Conservation (phyloP, 805 yeast genomes). For the Candida corydali region DNA sequence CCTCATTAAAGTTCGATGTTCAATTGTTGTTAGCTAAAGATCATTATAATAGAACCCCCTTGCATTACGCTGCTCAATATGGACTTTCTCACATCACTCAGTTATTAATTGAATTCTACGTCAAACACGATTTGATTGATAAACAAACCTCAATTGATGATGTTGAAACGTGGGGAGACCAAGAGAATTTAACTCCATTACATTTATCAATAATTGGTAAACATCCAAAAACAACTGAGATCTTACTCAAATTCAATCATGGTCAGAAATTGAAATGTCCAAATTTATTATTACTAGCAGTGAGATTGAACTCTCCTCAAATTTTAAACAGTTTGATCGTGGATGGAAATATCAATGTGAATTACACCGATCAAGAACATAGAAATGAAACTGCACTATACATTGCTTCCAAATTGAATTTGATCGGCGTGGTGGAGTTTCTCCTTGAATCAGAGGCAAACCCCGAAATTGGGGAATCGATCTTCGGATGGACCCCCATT, state of each 20-base stretch:
- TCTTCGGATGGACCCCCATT: slow-evolving; percentile 93
- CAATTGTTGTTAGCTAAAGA: slow-evolving; percentile 58
- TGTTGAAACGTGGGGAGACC: slow-evolving; percentile 62
- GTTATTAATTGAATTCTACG: slow-evolving; percentile 52
- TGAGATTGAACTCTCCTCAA: slow-evolving; percentile 57
- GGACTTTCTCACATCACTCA: slow-evolving; percentile 66
- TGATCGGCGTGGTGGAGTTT: slow-evolving; percentile 47
- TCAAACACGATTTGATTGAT: slow-evolving; percentile 58
- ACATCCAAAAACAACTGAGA: slow-evolving; percentile 72
- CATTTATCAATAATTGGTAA: slow-evolving; percentile 79
- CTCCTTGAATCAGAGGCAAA: slow-evolving; percentile 61
- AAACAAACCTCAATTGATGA: slow-evolving; percentile 50
- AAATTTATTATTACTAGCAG: slow-evolving; percentile 60
- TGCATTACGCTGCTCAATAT: slow-evolving; percentile 86
- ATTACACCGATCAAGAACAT: slow-evolving; percentile 56
- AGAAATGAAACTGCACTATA: slow-evolving; percentile 77
- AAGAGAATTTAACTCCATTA: slow-evolving; percentile 75
- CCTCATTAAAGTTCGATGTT: slow-evolving; percentile 32
- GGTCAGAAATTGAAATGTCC: slow-evolving; percentile 45
- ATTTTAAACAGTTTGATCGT: slow-evolving; percentile 51
- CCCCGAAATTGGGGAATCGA: slow-evolving; percentile 68
- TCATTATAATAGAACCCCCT: slow-evolving; percentile 74
- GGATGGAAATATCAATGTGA: slow-evolving; percentile 57
- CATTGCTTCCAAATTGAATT: slow-evolving; percentile 66
- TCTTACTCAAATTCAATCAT: slow-evolving; percentile 47